phyloP scores from a whole-genome alignment of 1,284 basidiomycete genomes.

The Trichosporon ovoides region DNA sequence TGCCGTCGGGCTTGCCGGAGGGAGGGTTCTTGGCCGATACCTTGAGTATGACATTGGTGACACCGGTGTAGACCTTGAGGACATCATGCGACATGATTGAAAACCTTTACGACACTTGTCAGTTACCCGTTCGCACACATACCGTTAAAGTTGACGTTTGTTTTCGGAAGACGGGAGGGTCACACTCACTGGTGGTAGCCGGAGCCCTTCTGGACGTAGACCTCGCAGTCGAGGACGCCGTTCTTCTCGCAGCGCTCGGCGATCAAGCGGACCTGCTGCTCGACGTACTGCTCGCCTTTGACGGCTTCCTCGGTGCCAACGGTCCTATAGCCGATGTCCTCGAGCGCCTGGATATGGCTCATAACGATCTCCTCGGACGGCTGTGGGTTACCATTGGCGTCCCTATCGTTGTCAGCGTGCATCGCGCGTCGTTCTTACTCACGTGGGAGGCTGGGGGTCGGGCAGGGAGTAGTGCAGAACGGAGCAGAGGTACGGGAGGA shows the following conservation, averaged over 20 bases:
- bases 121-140: neutral
- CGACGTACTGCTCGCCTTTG: constrained; percentile 76
- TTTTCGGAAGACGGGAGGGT: no score
- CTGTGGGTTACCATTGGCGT: constrained; percentile 29
- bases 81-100: constrained; percentile 77
- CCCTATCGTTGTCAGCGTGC: constrained; percentile 17
- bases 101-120: constrained; percentile 54
- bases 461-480: constrained; percentile 40
- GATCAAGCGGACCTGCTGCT: constrained; percentile 60
- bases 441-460: constrained; percentile 28
- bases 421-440: constrained; percentile 1
- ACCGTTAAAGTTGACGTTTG: neutral
- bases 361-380: constrained; percentile 40
- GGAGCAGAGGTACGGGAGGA: constrained; percentile 30
- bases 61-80: constrained; percentile 84
- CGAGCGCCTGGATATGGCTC: constrained; percentile 48
- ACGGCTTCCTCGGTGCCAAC: constrained; percentile 88
- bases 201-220: constrained; percentile 78
- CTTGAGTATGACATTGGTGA: constrained; percentile 83
- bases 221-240: constrained; percentile 70
- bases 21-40: constrained; percentile 56
- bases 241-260: constrained; percentile 58
- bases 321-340: constrained; percentile 84
- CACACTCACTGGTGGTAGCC: constrained; percentile 69
- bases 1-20: constrained; percentile 59